Base-by-base conservation (phyloP, 1,284 basidiomycete species). In the Stereum hirsutum region DNA sequence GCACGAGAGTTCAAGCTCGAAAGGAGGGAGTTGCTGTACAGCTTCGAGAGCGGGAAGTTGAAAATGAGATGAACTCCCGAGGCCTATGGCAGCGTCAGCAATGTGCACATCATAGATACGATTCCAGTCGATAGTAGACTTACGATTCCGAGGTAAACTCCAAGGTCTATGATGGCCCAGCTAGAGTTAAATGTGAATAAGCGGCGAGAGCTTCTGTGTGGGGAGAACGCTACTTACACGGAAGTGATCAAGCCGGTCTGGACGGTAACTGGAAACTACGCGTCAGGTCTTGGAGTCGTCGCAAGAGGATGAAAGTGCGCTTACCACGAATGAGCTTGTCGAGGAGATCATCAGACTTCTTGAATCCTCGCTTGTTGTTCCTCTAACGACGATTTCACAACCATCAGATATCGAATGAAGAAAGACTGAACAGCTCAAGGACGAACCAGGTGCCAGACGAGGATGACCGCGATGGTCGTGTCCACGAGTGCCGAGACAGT, bases 21-120 rank as follows among this genome's bases (percentile, higher is more conserved):
- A 32, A 64, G 43, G 7, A 62, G 48, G 4, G 62, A 63, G 43
- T 63, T 62, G 2, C 57, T 63, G 51, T 62, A 64, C 21, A 64
- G 49, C 45, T 64, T 63, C 20, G 59, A 53, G 17, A 63, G 51
- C 7, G 62, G 51, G 41, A 64, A 52, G 26, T 59, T 59, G 28
- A 64, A 61, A 33, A 54, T 32, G 4, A 63, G 50, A 46, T 64
- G 57, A 30, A 52, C 53, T 23, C 26, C 6, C 15, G 36, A 33
- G 5, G 21, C 14, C 40, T 26, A 12, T 32, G 30, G 36, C 17
- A 30, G 41, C 33, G 25, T 19, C 19, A 33, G 35, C 4, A 24
- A 6, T n/a, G 19, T 25, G 34, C 11, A 17, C 15, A 15, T 14
- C 6, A 27, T n/a, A 38, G 17, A 30, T 3, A 37, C 44, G 19